These are phyloP conservation scores for Paecilomyces variotii DNA, from an alignment of 2,329 filamentous ascomycete species.

Conservation along the genomic window DNA sequence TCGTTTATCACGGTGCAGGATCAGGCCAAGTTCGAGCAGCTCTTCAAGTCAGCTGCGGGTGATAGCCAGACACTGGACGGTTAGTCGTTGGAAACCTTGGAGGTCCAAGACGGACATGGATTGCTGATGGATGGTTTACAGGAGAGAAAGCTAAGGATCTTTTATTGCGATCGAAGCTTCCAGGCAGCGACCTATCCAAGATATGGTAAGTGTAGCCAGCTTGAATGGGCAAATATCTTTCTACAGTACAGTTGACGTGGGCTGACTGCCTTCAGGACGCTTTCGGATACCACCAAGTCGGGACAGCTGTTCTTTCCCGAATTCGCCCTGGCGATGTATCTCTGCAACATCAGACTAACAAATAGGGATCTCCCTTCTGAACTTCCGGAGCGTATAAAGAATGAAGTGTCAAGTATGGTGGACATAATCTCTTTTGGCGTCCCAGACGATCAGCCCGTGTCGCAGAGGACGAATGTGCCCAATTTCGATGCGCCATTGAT, in stretches of 20 bases:
- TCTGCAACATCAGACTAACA: conserved; percentile 88
- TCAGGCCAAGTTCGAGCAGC: conserved; percentile 91
- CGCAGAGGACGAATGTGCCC: conserved; percentile 58
- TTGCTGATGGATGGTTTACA: conserved; percentile 16
- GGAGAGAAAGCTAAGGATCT: conserved; percentile 84
- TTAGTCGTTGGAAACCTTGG: conserved; percentile 8
- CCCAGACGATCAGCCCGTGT: conserved; percentile 57
- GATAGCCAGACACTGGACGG: conserved; percentile 78
- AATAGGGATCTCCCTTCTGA: conserved; percentile 68
- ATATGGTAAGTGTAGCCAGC: conserved; percentile 62
- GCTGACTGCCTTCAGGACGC: conserved; percentile 51
- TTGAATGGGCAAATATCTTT: not conserved
- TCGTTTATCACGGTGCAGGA: conserved; percentile 95
- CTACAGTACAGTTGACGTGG: conserved; percentile 3
- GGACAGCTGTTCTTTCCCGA: conserved; percentile 95
- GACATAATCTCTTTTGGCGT: conserved; percentile 97
- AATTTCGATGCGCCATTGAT: conserved; percentile 55
- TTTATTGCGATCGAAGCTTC: conserved; percentile 76
- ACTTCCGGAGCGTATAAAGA: conserved; percentile 80
- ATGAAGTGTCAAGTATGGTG: conserved; percentile 98
- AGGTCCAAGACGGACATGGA: not conserved
- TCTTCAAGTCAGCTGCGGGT: conserved; percentile 92
- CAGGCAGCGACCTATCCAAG: conserved; percentile 79
- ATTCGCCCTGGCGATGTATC: conserved; percentile 95
- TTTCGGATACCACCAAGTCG: conserved; percentile 92